Evolutionary conservation across 2,329 filamentous ascomycete genomes (phyloP).

Genomic region (Akanthomyces muscarius): DNA sequence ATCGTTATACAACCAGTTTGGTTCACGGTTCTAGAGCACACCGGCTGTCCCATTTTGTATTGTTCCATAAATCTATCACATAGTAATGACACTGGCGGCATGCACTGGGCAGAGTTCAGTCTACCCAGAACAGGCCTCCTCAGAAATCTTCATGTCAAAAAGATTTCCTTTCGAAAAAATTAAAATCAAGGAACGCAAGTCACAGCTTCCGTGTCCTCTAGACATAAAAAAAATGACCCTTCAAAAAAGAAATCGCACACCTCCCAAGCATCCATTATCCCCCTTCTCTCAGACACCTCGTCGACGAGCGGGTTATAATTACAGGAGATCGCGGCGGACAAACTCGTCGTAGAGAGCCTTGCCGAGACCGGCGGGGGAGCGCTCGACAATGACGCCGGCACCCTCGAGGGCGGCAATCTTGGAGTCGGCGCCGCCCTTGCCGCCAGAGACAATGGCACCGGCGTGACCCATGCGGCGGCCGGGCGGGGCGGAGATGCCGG

Average conservation of each 20-base stretch:
- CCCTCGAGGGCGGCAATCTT: slow-evolving; percentile 94
- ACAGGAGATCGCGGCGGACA: slow-evolving; percentile 92
- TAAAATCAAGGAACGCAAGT: slow-evolving; percentile 5
- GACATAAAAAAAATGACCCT: background rate
- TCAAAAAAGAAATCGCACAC: background rate
- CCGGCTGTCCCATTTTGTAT: slow-evolving; percentile 15
- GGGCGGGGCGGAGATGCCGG: slow-evolving; percentile 93
- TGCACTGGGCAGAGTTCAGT: background rate
- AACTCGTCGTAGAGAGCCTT: slow-evolving; percentile 95
- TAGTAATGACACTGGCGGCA: slow-evolving; percentile 17
- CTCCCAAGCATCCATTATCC: background rate
- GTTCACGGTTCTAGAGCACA: slow-evolving; percentile 2
- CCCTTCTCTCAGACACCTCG: background rate
- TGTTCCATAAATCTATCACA: slow-evolving; percentile 17
- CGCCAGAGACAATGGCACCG: slow-evolving; percentile 94
- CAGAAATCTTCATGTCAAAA: background rate
- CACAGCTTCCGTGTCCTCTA: slow-evolving; percentile 5
- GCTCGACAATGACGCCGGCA: slow-evolving; percentile 93
- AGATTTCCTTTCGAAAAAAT: background rate
- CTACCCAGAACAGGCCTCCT: background rate
- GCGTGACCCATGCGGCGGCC: slow-evolving; percentile 98
- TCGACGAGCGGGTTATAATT: slow-evolving; percentile 29
- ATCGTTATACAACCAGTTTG: background rate
- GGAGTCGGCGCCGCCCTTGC: slow-evolving; percentile 95
- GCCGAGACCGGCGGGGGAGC: slow-evolving; percentile 84